Evolutionary conservation across 495 filamentous ascomycete genomes (phyloP).

Genomic region (Hypoxylon subgilvum): DNA sequence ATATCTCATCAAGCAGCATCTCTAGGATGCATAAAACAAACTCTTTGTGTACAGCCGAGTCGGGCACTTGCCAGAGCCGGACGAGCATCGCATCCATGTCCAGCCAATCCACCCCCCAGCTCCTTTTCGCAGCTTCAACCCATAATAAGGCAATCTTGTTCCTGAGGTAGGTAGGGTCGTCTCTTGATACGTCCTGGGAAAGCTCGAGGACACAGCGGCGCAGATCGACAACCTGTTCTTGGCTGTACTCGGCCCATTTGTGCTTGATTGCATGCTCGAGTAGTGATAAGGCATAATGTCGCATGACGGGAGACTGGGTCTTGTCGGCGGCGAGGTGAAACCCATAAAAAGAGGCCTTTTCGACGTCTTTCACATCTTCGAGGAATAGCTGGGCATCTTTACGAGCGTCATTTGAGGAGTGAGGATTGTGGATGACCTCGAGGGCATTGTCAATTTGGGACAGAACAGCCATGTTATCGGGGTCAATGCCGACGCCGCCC

Average conservation of each 20-base stretch:
- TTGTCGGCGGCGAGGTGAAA: conserved; percentile 78
- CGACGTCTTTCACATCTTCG: conserved; percentile 77
- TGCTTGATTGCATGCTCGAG: conserved; percentile 88
- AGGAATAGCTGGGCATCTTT: conserved; percentile 82
- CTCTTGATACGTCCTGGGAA: conserved; percentile 69
- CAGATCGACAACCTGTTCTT: conserved; percentile 67
- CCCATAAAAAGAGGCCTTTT: conserved; percentile 82
- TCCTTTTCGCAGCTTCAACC: conserved; percentile 92
- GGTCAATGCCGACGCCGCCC: conserved; percentile 35
- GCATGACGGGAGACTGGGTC: conserved; percentile 75
- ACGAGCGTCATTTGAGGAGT: conserved; percentile 82
- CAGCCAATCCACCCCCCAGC: conserved; percentile 89
- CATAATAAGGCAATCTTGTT: conserved; percentile 96
- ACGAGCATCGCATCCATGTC: conserved; percentile 89
- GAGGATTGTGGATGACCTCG: conserved; percentile 80
- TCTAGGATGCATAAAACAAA: conserved; percentile 85
- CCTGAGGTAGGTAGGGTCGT: conserved; percentile 82
- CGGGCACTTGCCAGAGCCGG: conserved; percentile 72
- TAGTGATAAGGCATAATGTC: conserved; percentile 90
- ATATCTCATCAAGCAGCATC: conserved; percentile 92
- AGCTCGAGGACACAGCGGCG: conserved; percentile 77
- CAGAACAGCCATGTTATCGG: conserved; percentile 43
- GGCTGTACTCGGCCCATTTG: conserved; percentile 72
- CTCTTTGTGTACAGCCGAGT: conserved; percentile 73
- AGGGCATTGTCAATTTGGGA: conserved; percentile 79